Conservation (phyloP, 441 rosid species). For the Mallotus japonicus region DNA sequence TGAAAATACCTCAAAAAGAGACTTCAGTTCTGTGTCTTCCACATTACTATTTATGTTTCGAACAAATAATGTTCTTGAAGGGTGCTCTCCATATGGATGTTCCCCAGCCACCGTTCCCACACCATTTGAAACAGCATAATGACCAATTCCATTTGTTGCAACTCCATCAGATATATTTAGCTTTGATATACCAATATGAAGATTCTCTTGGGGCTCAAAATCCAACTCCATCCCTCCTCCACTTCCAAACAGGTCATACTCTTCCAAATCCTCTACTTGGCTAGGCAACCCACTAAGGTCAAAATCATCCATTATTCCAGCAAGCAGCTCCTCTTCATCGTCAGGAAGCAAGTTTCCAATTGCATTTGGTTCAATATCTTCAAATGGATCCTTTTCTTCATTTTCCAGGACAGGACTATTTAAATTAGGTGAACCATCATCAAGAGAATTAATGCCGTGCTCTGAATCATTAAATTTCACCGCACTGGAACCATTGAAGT, state of each 20-base stretch:
- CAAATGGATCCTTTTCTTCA: conserved; percentile 50
- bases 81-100: conserved; percentile 89
- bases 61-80: conserved; percentile 84
- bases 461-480: conserved; percentile 52
- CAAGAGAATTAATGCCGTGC: conserved; percentile 39
- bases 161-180: conserved; percentile 51
- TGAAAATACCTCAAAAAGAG: conserved; percentile 71
- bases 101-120: conserved; percentile 69
- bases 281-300: conserved; percentile 63
- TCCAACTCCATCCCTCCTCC: conserved; percentile 91
- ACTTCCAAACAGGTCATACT: conserved; percentile 67
- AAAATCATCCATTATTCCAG: conserved; percentile 73
- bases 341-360: conserved; percentile 63
- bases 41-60: conserved; percentile 86
- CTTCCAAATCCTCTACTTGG: conserved; percentile 72
- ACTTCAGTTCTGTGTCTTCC: conserved; percentile 70
- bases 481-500: not conserved
- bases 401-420: conserved; percentile 37
- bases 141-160: conserved; percentile 48
- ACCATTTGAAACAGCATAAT: conserved; percentile 50
- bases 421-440: conserved; percentile 47
- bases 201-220: conserved; percentile 52
- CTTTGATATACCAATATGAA: conserved; percentile 43
- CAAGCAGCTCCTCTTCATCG: conserved; percentile 77
- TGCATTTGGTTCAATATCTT: conserved; percentile 47